phyloP scores from a whole-genome alignment of 768 basidiomycete genomes.

The Sarcodon sp. region DNA sequence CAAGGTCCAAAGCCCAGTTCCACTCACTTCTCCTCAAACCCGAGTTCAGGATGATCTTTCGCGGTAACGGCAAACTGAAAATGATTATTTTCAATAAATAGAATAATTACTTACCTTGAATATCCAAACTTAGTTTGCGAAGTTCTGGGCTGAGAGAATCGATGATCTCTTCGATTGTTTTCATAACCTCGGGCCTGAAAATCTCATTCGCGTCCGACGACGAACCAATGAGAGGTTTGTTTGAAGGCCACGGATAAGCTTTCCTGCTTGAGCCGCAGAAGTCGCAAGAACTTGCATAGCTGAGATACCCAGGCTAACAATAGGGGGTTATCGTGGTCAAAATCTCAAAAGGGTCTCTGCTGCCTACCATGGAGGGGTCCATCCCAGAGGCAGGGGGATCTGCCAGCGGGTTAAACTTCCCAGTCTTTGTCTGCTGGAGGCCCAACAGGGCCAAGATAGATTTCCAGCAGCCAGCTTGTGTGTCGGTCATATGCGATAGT shows the following conservation, averaged over 20 bases:
- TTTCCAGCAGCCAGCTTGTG: too few species aligned
- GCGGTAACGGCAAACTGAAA: not conserved
- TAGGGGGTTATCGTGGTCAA: too few species aligned
- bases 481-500: too few species aligned
- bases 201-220: not conserved
- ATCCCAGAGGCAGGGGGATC: too few species aligned
- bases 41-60: constrained; percentile 61
- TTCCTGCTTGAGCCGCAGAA: not conserved
- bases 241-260: not conserved
- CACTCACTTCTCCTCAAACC: constrained; percentile 35
- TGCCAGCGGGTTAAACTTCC: too few species aligned
- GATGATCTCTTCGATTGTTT: constrained; percentile 40
- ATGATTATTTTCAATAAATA: not conserved
- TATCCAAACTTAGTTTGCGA: constrained; percentile 52
- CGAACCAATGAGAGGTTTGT: not conserved
- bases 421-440: too few species aligned
- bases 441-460: too few species aligned
- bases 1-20: not conserved
- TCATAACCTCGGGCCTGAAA: constrained; percentile 24
- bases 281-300: not conserved
- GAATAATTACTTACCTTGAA: constrained; percentile 42
- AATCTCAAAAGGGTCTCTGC: too few species aligned
- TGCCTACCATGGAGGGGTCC: too few species aligned
- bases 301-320: not conserved
- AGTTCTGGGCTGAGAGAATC: constrained; percentile 39